Base-by-base conservation (phyloP, 2,329 filamentous ascomycete species). In the Fusarium tricinctum region DNA sequence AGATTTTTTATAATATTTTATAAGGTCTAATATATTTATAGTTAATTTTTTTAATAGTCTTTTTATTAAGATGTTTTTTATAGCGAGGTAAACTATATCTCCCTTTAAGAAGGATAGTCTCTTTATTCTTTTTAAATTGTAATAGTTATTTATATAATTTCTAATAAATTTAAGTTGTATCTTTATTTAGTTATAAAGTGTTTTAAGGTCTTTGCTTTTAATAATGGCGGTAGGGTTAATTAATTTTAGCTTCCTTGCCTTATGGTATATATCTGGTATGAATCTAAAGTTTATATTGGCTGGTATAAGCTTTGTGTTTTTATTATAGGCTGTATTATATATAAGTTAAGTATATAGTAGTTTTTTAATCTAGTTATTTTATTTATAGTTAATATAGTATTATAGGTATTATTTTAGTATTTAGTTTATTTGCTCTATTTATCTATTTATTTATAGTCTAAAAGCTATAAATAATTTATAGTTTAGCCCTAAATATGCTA, bases 1-100 rank as follows among this genome's bases (percentile, higher is more conserved):
- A 70, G 4, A 44, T 13, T 28, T 44, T n/a, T 6, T n/a, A 10
- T 43, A 8, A 8, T 14, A 30, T 8, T 19, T 64, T 69, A 60
- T 68, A 70, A 26, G 38, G 35, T 64, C 22, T 45, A 38, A 71
- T 44, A 49, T 68, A 69, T 38, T 70, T 73, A 58, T 48, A 71
- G 32, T 73, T 23, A 14, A 69, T 55, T 72, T 68, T 32, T 69
- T 48, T 38, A 26, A 59, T 23, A n/a, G 43, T 62, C 32, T 13
- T 35, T 59, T 70, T 50, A 47, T 70, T 55, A 42, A 45, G 47
- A 69, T 63, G 30, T 70, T 66, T 68, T 63, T 63, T 51, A 52
- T 52, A 20, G 46, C 8, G 14, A 71, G 19, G 30, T 68, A 70
- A 13, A 64, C 26, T 51, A 65, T 71, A 58, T 69, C 33, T 49